Percentiles rank a stretch among this genome's conserved stretches.
These are phyloP conservation scores for Fusarium tricinctum DNA, from an alignment of 2,329 filamentous ascomycete genomes.

Conservation along the genomic window DNA sequence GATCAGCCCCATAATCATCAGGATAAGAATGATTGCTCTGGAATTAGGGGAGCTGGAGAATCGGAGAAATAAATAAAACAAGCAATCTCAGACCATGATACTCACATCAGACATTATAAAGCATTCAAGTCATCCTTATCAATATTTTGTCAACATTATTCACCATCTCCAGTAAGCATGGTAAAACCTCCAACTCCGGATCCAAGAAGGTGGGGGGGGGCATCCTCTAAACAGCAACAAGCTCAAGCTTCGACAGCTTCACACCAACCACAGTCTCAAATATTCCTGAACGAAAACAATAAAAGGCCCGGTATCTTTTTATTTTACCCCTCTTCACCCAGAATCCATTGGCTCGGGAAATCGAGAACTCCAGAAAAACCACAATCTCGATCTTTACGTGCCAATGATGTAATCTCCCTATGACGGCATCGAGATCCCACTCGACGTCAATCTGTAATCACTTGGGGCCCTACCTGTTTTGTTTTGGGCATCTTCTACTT, in stretches of 20 bases:
- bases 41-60: too few species aligned
- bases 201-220: conserved; percentile 14
- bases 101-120: not conserved
- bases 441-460: conserved; percentile 48
- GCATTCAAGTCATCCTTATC: not conserved
- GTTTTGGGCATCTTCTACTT: conserved; percentile 17
- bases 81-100: accelerated
- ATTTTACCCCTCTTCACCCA: not conserved
- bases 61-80: not conserved
- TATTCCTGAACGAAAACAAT: conserved; percentile 11
- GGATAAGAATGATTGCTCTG: too few species aligned
- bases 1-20: too few species aligned
- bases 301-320: conserved; percentile 12
- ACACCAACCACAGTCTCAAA: conserved; percentile 1
- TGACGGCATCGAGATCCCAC: conserved; percentile 47
- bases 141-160: conserved; percentile 8
- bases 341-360: not conserved
- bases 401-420: conserved; percentile 49
- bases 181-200: conserved; percentile 3
- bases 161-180: conserved; percentile 14
- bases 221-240: not conserved
- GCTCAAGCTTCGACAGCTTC: conserved; percentile 19
- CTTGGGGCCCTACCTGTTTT: not conserved
- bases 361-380: conserved; percentile 12
- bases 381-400: conserved; percentile 37